Evolutionary conservation across 2,329 filamentous ascomycete genomes (phyloP).

Genomic region (Rutstroemia sp.): DNA sequence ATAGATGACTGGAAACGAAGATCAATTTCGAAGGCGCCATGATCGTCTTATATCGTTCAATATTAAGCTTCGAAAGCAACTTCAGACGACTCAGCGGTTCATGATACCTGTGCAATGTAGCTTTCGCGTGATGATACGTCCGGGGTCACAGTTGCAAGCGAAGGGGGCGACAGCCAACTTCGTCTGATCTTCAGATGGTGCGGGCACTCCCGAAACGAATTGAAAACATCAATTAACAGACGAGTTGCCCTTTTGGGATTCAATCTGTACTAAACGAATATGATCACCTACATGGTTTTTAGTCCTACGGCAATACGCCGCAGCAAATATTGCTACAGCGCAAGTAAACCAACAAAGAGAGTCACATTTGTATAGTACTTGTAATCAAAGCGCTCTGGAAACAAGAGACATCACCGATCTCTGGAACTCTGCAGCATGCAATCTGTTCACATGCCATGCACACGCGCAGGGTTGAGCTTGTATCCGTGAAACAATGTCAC

Average conservation of each 20-base stretch:
- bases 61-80: background rate
- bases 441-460: background rate
- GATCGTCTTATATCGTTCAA: constrained; percentile 12
- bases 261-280: too few species aligned
- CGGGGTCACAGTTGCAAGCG: background rate
- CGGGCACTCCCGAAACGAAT: background rate
- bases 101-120: background rate
- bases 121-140: constrained; percentile 1
- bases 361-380: too few species aligned
- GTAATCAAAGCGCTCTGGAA: too few species aligned
- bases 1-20: background rate
- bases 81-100: background rate
- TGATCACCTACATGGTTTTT: too few species aligned
- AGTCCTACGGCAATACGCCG: too few species aligned
- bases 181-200: constrained; percentile 17
- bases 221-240: background rate
- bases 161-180: constrained; percentile 1
- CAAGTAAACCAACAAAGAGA: too few species aligned
- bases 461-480: background rate
- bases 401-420: too few species aligned
- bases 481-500: constrained; percentile 20
- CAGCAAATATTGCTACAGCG: too few species aligned
- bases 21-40: background rate
- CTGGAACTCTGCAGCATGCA: background rate
- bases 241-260: too few species aligned